A percentile compares a stretch with the other conserved stretches of the same genome.
Evolutionary conservation across 805 yeast genomes (phyloP).

Genomic region (Diddensiella santjacobensis): DNA sequence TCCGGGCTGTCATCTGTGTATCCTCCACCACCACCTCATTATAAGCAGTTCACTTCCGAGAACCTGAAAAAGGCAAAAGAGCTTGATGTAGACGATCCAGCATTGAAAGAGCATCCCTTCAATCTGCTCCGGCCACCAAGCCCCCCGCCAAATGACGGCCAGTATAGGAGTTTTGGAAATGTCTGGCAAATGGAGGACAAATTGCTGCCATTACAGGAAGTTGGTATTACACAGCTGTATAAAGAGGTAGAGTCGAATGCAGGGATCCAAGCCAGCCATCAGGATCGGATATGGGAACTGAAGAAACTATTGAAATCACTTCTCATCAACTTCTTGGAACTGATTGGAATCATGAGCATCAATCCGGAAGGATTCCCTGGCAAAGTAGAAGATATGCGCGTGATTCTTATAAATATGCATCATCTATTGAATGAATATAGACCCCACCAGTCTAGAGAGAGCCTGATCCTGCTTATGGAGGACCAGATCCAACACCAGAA

Average conservation of each 20-base stretch:
- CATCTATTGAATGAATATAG: slow-evolving; percentile 88
- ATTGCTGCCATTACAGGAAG: slow-evolving; percentile 67
- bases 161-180: slow-evolving; percentile 85
- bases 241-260: slow-evolving; percentile 17
- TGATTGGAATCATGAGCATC: slow-evolving; percentile 70
- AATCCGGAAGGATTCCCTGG: slow-evolving; percentile 61
- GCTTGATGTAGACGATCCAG: background rate
- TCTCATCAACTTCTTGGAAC: slow-evolving; percentile 73
- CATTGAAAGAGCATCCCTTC: slow-evolving; percentile 11
- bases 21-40: slow-evolving; percentile 92
- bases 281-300: slow-evolving; percentile 63
- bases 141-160: slow-evolving; percentile 35
- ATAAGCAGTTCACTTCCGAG: slow-evolving; percentile 58
- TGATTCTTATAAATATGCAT: slow-evolving; percentile 82
- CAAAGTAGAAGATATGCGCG: slow-evolving; percentile 74
- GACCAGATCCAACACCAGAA: slow-evolving; percentile 50
- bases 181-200: slow-evolving; percentile 77
- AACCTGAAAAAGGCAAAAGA: slow-evolving; percentile 6
- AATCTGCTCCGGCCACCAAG: slow-evolving; percentile 32
- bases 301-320: slow-evolving; percentile 77
- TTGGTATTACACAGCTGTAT: slow-evolving; percentile 77
- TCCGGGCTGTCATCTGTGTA: slow-evolving; percentile 61
- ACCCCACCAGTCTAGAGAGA: slow-evolving; percentile 92
- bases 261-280: slow-evolving; percentile 40
- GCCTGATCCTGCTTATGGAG: slow-evolving; percentile 67